Base-by-base conservation (phyloP, 371 early-diverging fungal genomes). In the Smittium mucronatum region DNA sequence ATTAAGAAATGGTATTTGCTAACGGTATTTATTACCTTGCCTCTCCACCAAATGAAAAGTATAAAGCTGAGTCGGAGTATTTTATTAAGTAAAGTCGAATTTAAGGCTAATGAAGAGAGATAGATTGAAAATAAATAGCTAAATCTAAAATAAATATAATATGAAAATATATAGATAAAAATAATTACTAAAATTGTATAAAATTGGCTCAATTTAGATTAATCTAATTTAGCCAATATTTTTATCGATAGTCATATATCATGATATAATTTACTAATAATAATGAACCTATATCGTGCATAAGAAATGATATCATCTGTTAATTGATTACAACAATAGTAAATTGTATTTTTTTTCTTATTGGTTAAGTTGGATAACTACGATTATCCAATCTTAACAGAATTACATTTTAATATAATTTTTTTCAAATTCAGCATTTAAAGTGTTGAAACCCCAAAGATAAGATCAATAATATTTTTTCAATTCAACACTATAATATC, bases 31-130 rank as follows among this genome's bases (percentile, higher is more conserved):
- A 47, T 47, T 47, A 47, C 47, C 47, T 21, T 47, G 47, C 11
- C 21, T 47, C 47, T 47, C 47, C 21, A 47, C 47, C 47, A 47
- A 47, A 47, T 47, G 47, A 47, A 47, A 47, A 47, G 47, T 47
- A 47, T 47, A 47, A 47, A 47, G 47, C 21, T 47, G 47, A 47
- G 47, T 47, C 47, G 47, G 21, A 47, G 21, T 47, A 47, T 47
- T 47, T 47, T 47, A 47, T 47, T 47, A 47, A 47, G 47, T 47
- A 47, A 47, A 47, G 47, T 47, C 47, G 47, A 47, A 47, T 47
- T 47, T 47, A 21, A 47, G 47, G 47, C 47, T 47, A 47, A 47
- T 5, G 47, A 47, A 47, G 47, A 47, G 47, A 47, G 47, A 47
- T 11, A 47, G 47, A 47, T 47, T 47, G 11, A 47, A 47, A 47